Evolutionary conservation across 129 eudicot genomes (phyloP), one percentile per base, ranked within the genome.

Genomic region (Glebionis coronaria): DNA sequence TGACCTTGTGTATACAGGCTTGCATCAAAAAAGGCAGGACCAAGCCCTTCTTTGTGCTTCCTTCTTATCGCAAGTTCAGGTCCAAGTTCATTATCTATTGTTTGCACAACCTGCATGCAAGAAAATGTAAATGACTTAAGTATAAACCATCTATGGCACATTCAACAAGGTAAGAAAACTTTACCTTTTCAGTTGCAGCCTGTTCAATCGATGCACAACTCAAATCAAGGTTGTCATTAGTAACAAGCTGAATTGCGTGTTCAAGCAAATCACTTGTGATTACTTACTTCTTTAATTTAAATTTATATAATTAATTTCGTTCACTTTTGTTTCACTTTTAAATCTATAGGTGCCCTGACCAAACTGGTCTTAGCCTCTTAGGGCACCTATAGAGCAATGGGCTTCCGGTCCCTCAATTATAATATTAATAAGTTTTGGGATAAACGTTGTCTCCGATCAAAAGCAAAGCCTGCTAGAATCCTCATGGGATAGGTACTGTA

Each of bases 161-260:
- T 23, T 0, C 25, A 23, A 23, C 25, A 23, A 23, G 25, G 25
- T 23, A 23, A 50, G 3, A 35, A 21, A 54, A 58, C 44, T 80
- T 67, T 67, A 90, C 98, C 95, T 84, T 93, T 65, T 93, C 98
- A 9, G 98, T 88, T 47, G 98, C 97, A 70, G 98, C 96, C 78
- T 93, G 92, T 74, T 93, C 97, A 53, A 93, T 93, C 20, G 84
- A 42, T 9, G 96, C 96, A 81, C 98, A 93, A 15, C 98, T 95
- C 71, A 93, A 78, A 72, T 93, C 97, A 7, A 93, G 95, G 81
- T 93, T 93, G 68, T 93, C 98, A 77, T 88, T 88, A 4, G 97
- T 88, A 27, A 82, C 97, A 64, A 84, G 86, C 60, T 76, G 90
- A 72, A 93, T 79, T 57, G 90, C 89, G 28, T 86, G 85, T 62